A percentile compares a stretch with the other conserved stretches of the same genome.
phyloP scores from a whole-genome alignment of 768 basidiomycete genomes.

The Termitomyces sp. region DNA sequence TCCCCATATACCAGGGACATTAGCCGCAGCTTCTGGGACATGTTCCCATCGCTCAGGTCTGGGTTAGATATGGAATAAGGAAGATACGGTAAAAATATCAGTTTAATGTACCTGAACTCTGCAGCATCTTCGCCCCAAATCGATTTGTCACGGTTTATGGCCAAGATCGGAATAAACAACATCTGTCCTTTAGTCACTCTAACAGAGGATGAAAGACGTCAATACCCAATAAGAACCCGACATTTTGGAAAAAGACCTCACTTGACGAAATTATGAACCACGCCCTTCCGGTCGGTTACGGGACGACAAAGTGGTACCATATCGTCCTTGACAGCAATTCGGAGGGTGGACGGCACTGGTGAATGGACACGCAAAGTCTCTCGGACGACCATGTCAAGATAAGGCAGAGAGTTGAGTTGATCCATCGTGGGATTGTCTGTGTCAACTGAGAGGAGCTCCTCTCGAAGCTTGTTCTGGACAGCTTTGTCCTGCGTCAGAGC shows the following conservation, averaged over 20 bases:
- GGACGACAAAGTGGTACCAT: constrained; percentile 44
- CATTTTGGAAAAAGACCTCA: constrained; percentile 15
- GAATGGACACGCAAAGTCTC: constrained; percentile 56
- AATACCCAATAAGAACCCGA: no score
- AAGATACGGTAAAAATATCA: neutral
- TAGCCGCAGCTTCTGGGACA: constrained; percentile 33
- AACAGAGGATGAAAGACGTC: neutral
- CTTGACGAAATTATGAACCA: constrained; percentile 32
- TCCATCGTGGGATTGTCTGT: constrained; percentile 68
- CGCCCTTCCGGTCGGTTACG: constrained; percentile 36
- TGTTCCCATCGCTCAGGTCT: constrained; percentile 65
- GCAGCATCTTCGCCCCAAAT: constrained; percentile 64
- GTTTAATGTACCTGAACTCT: constrained; percentile 46
- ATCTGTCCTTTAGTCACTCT: constrained; percentile 39
- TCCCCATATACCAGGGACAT: constrained; percentile 57
- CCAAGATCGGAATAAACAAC: constrained; percentile 46
- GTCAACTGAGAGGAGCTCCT: constrained; percentile 46
- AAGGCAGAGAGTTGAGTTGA: constrained; percentile 56
- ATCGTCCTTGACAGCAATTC: constrained; percentile 47
- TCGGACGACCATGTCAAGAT: constrained; percentile 59
- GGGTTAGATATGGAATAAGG: neutral
- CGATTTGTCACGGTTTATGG: constrained; percentile 42
- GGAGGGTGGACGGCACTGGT: constrained; percentile 37
- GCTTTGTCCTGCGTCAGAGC: constrained; percentile 42
- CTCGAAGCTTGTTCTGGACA: constrained; percentile 50